These are phyloP conservation scores for Sungouiella thailandica DNA, from an alignment of 805 yeast genomes.

Conservation along the genomic window DNA sequence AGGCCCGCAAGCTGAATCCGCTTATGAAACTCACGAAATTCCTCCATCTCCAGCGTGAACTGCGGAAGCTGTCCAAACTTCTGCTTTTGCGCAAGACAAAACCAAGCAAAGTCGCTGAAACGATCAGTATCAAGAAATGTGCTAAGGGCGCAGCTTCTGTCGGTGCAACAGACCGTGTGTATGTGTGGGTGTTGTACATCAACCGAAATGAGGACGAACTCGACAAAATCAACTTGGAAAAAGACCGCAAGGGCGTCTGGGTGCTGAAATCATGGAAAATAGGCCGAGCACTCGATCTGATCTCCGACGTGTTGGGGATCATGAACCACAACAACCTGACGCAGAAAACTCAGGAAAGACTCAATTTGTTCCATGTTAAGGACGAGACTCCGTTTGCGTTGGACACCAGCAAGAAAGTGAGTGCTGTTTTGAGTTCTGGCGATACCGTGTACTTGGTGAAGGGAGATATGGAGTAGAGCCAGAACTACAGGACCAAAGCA, in stretches of 20 bases:
- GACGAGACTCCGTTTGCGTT: conserved; percentile 26
- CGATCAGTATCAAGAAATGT: conserved; percentile 36
- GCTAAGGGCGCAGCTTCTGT: conserved; percentile 53
- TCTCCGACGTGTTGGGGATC: conserved; percentile 44
- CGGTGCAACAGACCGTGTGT: conserved; percentile 39
- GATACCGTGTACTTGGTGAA: conserved; percentile 50
- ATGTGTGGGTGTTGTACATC: conserved; percentile 44
- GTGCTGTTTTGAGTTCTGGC: conserved; percentile 44
- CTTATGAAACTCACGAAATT: conserved; percentile 14
- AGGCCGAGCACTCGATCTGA: conserved; percentile 53
- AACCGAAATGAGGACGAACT: conserved; percentile 26
- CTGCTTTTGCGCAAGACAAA: conserved; percentile 5
- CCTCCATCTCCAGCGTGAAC: conserved; percentile 11
- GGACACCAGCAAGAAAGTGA: conserved; percentile 29
- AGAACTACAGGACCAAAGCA: no score
- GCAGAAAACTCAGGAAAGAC: conserved; percentile 33
- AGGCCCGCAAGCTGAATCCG: conserved; percentile 7
- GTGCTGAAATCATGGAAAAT: conserved; percentile 55
- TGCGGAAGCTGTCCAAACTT: conserved; percentile 15
- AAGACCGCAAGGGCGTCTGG: conserved; percentile 33
- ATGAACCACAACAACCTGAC: conserved; percentile 47
- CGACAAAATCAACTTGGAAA: conserved; percentile 20
- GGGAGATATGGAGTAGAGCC: conserved; percentile 35
- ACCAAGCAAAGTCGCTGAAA: conserved; percentile 19
- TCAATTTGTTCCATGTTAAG: conserved; percentile 42